These are phyloP conservation scores for Aegilops tauschii DNA, from an alignment of 176 grass and related monocot species.

Conservation along the genomic window DNA sequence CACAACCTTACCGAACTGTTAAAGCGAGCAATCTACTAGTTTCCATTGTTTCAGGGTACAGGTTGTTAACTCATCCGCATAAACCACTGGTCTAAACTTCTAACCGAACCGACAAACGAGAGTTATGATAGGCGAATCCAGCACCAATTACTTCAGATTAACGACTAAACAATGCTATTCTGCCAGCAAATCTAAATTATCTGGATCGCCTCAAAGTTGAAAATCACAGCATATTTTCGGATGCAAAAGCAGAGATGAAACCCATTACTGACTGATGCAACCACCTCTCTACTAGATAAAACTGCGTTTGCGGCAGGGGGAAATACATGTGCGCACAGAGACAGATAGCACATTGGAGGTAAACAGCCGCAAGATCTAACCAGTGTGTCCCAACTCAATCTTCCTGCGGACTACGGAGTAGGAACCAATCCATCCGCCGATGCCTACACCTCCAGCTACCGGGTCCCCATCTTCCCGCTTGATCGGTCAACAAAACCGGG, in stretches of 20 bases:
- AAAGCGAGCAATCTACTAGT: slow-evolving; percentile 16
- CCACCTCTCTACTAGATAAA: neutral
- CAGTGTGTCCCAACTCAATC: neutral
- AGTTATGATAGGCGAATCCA: neutral
- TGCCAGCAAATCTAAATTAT: neutral
- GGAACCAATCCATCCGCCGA: neutral
- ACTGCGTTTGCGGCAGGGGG: neutral
- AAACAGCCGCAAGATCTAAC: slow-evolving; percentile 21
- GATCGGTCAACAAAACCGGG: neutral
- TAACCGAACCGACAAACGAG: neutral
- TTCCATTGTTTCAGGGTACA: neutral
- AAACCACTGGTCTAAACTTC: neutral
- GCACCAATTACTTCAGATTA: neutral
- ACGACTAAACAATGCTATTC: neutral
- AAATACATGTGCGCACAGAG: neutral
- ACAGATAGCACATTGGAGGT: neutral
- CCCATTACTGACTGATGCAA: neutral
- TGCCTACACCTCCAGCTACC: neutral
- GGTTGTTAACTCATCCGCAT: neutral
- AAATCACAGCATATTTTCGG: neutral
- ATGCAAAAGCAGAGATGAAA: neutral
- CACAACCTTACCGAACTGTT: too few relatives aligned
- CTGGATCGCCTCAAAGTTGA: neutral
- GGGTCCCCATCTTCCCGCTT: neutral
- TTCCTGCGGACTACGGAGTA: neutral